Evolutionary conservation across 768 basidiomycete genomes (phyloP).

Genomic region (Mycena venus): DNA sequence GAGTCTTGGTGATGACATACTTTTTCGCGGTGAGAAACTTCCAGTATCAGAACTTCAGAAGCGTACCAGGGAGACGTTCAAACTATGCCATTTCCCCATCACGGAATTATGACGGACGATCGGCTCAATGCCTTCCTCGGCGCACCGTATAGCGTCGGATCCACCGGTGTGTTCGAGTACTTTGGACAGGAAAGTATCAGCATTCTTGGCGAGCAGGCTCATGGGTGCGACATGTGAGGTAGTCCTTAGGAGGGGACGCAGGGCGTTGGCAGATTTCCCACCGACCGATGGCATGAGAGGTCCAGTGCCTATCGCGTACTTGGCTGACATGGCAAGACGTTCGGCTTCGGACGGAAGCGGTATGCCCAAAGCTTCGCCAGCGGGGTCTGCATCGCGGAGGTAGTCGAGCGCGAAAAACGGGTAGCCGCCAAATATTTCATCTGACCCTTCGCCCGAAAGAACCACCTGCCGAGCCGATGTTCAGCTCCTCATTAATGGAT

Average conservation of each 20-base stretch:
- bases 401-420: not conserved
- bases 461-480: not conserved
- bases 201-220: not conserved
- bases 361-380: not conserved
- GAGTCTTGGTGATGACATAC: slow-evolving; percentile 19
- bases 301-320: not conserved
- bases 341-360: slow-evolving; percentile 16
- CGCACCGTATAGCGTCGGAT: not conserved
- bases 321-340: not conserved
- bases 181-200: not conserved
- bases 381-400: not conserved
- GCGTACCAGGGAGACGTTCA: slow-evolving; percentile 24
- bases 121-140: slow-evolving; percentile 14
- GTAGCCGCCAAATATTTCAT: slow-evolving; percentile 18
- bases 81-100: slow-evolving; percentile 23
- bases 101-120: slow-evolving; percentile 8
- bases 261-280: not conserved
- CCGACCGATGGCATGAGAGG: not conserved
- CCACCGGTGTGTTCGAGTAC: not conserved
- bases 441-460: slow-evolving; percentile 10
- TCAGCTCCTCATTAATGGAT: not conserved
- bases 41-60: not conserved
- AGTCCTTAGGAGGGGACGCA: not conserved
- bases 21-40: not conserved
- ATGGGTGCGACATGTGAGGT: not conserved